A percentile compares a stretch with the other conserved stretches of the same genome.
These are phyloP conservation scores for Misopates orontium DNA, from an alignment of 257 asterid species.

Conservation along the genomic window DNA sequence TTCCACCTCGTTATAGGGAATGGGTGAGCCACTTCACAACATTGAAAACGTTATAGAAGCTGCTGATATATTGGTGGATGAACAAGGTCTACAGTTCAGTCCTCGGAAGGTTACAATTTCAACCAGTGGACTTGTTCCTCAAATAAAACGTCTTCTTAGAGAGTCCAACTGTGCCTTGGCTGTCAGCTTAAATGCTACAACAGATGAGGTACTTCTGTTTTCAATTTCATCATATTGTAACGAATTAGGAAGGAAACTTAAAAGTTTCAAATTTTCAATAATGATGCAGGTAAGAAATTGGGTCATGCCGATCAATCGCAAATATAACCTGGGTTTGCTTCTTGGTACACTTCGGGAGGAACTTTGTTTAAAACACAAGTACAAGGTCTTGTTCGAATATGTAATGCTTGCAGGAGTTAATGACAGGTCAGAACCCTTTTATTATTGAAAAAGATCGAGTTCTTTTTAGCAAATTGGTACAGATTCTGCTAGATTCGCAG, in stretches of 20 bases:
- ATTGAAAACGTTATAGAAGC: slow-evolving; percentile 85
- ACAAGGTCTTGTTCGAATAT: slow-evolving; percentile 90
- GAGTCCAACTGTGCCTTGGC: slow-evolving; percentile 92
- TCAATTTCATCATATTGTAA: neutral
- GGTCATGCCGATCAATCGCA: slow-evolving; percentile 99
- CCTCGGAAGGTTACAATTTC: slow-evolving; percentile 96
- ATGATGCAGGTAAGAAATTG: slow-evolving; percentile 82
- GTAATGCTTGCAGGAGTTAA: slow-evolving; percentile 98
- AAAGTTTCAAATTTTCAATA: neutral
- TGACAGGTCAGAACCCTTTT: slow-evolving; percentile 63
- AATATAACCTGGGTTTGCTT: slow-evolving; percentile 78
- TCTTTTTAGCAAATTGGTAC: slow-evolving; percentile 1
- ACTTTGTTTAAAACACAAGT: slow-evolving; percentile 61
- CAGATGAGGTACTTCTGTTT: slow-evolving; percentile 69
- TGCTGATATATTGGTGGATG: slow-evolving; percentile 85
- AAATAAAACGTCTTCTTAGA: slow-evolving; percentile 72
- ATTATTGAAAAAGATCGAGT: neutral
- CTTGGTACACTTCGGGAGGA: slow-evolving; percentile 89
- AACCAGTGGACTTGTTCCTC: slow-evolving; percentile 96
- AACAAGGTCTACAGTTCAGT: slow-evolving; percentile 95
- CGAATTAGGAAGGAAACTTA: neutral
- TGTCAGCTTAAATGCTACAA: slow-evolving; percentile 96
- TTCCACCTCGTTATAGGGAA: slow-evolving; percentile 55
- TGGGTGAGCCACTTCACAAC: slow-evolving; percentile 99
- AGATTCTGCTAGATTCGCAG: neutral